Percentiles rank a stretch among this genome's conserved stretches.
Evolutionary conservation across 2,329 filamentous ascomycete genomes (phyloP).

Genomic region (Cercospora sojina): DNA sequence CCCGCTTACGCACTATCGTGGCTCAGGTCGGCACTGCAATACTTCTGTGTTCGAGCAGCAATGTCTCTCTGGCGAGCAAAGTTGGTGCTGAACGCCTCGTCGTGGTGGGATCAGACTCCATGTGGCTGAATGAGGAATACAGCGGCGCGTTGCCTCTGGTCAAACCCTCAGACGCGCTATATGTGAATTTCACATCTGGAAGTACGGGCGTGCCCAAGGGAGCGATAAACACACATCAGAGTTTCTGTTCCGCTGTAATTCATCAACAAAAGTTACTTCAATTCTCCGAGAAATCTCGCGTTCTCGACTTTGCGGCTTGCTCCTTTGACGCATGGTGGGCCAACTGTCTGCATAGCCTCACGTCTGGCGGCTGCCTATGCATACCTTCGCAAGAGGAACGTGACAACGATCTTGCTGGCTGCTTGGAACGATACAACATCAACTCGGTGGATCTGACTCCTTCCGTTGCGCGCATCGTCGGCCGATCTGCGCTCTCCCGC

Average conservation of each 20-base stretch:
- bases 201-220: not conserved
- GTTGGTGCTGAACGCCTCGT: not conserved
- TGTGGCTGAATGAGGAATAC: not conserved
- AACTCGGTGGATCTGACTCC: not conserved
- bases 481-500: not conserved
- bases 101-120: not conserved
- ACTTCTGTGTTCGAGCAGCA: not conserved
- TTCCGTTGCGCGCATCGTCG: not conserved
- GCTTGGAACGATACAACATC: not conserved
- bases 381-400: not conserved
- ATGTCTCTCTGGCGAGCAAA: not conserved
- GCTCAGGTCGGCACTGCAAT: not conserved
- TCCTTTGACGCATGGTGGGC: not conserved
- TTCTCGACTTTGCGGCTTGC: not conserved
- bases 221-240: not conserved
- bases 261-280: not conserved
- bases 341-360: not conserved
- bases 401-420: not conserved
- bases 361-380: not conserved
- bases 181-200: not conserved
- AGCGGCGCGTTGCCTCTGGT: not conserved
- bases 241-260: not conserved
- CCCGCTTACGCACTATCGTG: not conserved
- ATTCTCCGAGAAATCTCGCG: not conserved
- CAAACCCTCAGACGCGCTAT: not conserved